These are phyloP conservation scores for Aspergillus incahuasiensis DNA, from an alignment of 495 filamentous ascomycete genomes.

Conservation along the genomic window DNA sequence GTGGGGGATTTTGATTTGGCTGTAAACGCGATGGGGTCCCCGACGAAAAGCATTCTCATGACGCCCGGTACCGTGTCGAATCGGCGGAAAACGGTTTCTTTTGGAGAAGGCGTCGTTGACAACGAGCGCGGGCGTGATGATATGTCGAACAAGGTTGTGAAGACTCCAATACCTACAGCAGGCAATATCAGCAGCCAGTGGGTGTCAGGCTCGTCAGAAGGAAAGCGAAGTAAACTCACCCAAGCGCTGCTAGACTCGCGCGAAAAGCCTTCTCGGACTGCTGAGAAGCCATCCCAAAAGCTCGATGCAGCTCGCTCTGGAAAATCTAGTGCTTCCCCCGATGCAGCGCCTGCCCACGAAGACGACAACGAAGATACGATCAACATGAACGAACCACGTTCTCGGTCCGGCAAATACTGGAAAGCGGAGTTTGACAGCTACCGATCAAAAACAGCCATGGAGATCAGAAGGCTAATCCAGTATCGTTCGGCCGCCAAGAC, in stretches of 20 bases:
- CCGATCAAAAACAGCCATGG: conserved; percentile 68
- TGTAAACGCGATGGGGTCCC: conserved; percentile 47
- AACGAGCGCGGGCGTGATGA: conserved; percentile 49
- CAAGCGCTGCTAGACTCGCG: conserved; percentile 44
- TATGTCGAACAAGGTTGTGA: conserved; percentile 25
- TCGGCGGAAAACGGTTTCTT: conserved; percentile 86
- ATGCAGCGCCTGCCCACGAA: conserved; percentile 16
- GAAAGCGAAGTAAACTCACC: conserved; percentile 44
- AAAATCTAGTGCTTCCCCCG: conserved; percentile 8
- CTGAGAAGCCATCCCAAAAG: conserved; percentile 11
- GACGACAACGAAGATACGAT: conserved; percentile 57
- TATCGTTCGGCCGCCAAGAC: conserved; percentile 81
- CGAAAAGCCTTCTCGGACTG: conserved; percentile 30
- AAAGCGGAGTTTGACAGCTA: conserved; percentile 85
- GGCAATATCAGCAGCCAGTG: conserved; percentile 65
- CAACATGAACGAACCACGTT: conserved; percentile 75
- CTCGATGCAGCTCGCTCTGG: conserved; percentile 13
- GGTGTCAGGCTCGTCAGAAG: conserved; percentile 49
- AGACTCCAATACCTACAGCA: conserved; percentile 38
- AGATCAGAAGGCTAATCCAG: conserved; percentile 73
- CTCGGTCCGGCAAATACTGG: conserved; percentile 88
- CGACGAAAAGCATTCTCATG: conserved; percentile 76
- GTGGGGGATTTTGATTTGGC: conserved; percentile 24
- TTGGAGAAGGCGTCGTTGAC: conserved; percentile 65
- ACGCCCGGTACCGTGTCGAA: conserved; percentile 80